Base-by-base conservation (phyloP, 345 rosid genomes). In the Populus davidiana region DNA sequence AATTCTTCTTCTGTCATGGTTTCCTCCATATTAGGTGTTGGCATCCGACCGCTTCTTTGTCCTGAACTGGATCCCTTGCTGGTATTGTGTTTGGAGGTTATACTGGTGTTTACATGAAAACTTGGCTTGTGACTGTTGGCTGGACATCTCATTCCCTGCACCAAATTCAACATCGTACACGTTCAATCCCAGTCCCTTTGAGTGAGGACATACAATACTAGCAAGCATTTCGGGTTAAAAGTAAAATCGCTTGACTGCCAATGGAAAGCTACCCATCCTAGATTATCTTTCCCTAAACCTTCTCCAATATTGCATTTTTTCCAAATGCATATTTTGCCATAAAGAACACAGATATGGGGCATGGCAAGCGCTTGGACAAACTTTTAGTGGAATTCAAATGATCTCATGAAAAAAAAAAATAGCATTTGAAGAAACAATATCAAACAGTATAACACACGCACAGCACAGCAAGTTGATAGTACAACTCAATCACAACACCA, bases 81-180 rank as follows among this genome's bases (percentile, higher is more conserved):
- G 1, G 82, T 43, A 62, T 54, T 75, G 62, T 85, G 90, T 82
- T 85, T 92, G 36, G 93, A 73, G 62, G 89, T 87, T 29, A 90
- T 73, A 64, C 89, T 90, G 2, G 98, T 90, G 84, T 93, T 96
- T 78, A 96, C 97, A 71, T 96, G 99, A 84, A 96, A 96, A 83
- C 97, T 91, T 38, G 99, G 94, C 88, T 93, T 96, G 89, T 96
- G 99, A 2, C 91, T 92, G 82, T 96, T 96, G 17, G 96, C 89
- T 14, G 90, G 86, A 82, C 96, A 96, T 85, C 95, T 89, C 98
- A 96, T 96, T 86, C 94, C 99, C 99, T 96, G 92, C 75, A 87
- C 74, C 70, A 66, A 59, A 72, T 36, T 49, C 68, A 78, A 29
- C 67, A 67, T 29, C 17, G 6, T 36, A 23, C 56, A 49, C 38